These are phyloP conservation scores for Thraustotheca clavata DNA, from an alignment of 352 stramenopile genomes.

Conservation along the genomic window DNA sequence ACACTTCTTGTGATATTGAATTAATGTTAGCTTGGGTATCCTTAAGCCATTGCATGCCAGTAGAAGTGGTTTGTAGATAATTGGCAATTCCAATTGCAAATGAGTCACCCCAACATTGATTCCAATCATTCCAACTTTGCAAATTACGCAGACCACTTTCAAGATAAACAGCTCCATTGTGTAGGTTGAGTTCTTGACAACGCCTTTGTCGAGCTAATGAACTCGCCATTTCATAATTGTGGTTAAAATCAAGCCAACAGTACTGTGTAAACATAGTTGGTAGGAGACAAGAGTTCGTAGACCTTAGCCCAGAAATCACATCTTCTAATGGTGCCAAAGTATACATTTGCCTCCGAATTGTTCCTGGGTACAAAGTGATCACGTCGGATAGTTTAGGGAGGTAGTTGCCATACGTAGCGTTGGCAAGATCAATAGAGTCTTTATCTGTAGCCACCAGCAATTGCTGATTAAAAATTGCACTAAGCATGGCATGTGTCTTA, in stretches of 20 bases:
- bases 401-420: background rate
- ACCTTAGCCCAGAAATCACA: background rate
- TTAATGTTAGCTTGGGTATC: background rate
- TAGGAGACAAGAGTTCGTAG: background rate
- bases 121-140: background rate
- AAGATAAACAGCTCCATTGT: slow-evolving; percentile 6
- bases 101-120: background rate
- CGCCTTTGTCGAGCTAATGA: background rate
- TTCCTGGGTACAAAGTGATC: background rate
- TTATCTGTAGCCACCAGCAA: background rate
- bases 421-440: background rate
- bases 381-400: background rate
- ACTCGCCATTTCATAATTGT: background rate
- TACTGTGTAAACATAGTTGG: slow-evolving; percentile 3
- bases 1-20: background rate
- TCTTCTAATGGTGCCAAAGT: background rate
- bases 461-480: background rate
- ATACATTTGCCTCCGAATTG: background rate
- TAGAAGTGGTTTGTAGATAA: background rate
- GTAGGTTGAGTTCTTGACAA: background rate
- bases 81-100: background rate
- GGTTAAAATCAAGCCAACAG: background rate
- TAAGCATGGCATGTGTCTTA: background rate
- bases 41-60: background rate
- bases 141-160: background rate